These are phyloP conservation scores for Rhizomucor miehei DNA, from an alignment of 371 early-diverging fungal genomes.

Conservation along the genomic window DNA sequence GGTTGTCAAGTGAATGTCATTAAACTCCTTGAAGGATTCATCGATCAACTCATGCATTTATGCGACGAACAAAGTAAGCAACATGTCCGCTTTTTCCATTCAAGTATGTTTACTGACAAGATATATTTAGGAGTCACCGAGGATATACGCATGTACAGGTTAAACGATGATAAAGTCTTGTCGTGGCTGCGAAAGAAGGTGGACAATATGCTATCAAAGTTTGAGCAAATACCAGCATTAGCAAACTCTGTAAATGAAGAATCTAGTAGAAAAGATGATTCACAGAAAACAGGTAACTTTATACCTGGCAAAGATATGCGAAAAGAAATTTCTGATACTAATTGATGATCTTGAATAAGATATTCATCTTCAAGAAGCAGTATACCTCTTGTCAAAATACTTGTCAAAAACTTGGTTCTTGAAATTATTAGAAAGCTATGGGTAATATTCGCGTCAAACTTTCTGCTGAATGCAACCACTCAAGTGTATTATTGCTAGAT, in stretches of 20 bases:
- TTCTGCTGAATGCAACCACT: not conserved
- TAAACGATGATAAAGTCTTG: constrained; percentile 5
- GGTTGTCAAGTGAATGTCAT: not conserved
- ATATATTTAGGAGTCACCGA: not conserved
- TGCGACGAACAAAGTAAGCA: constrained; percentile 9
- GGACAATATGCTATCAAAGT: not conserved
- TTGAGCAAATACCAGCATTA: not conserved
- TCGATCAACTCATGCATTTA: not conserved
- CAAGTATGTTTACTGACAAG: not conserved
- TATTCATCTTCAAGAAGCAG: constrained; percentile 3
- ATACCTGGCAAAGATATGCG: too few species aligned
- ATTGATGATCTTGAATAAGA: not conserved
- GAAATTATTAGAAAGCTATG: not conserved
- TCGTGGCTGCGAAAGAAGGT: constrained; percentile 6
- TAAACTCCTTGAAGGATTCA: not conserved
- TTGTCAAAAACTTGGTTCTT: constrained; percentile 1
- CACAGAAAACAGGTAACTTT: too few species aligned
- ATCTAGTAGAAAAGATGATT: not conserved
- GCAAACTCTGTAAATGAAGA: not conserved
- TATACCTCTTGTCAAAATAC: constrained; percentile 3
- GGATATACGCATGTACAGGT: constrained; percentile 5
- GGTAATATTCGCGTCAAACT: not conserved
- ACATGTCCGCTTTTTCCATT: not conserved
- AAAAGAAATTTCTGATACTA: too few species aligned
- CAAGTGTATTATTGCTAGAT: not conserved